Base-by-base conservation (phyloP, 2,329 filamentous ascomycete genomes). In the Herpotrichia juniperi region DNA sequence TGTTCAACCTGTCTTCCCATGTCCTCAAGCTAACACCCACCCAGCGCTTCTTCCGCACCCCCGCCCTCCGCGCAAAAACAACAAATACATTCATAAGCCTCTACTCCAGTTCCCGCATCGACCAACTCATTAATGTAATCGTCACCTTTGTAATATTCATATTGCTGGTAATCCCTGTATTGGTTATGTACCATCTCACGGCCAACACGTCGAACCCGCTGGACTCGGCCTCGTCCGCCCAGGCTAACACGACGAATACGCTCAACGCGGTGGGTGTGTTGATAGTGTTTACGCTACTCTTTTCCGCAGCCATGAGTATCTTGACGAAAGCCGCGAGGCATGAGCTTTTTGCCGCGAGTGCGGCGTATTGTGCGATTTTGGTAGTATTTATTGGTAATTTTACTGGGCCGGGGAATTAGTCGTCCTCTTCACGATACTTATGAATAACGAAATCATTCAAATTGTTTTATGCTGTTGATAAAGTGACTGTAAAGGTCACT, bases 111-210 rank as follows among this genome's bases (percentile, higher is more conserved):
- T 54, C 62, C 0, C 67, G 75, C 16, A 69, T 78, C 22, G 74
- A 77, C 49, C 67, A 61, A 9, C 63, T 78, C 19, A 73, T 76
- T 48, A 75, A 74, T 48, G 54, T 74, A 12, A 66, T 78, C 51
- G 76, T 78, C 55, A 77, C 75, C 0, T 51, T 71, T n/a, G 62
- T 77, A 16, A 76, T 78, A 42, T 76, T 77, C 59, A 63, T 73
- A 11, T 64, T 78, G 2, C 65, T 78, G 1, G 66, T 77, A 1
- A 57, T 76, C 8, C 76, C 76, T 0, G 74, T 78, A 6, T 59
- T 77, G 5, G 67, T 67, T 4, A 69, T 78, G 67, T 78, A 76
- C 53, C 56, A 69, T 24, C 52, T 78, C 0, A 74, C 74, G 1
- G 58, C 60, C 2, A 63, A 61, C 37, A 55, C 57, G n/a, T n/a